Evolutionary conservation across 1,139 yeast species (phyloP), one percentile per base, ranked within the genome.

Genomic region (Candida pseudocylindracea): DNA sequence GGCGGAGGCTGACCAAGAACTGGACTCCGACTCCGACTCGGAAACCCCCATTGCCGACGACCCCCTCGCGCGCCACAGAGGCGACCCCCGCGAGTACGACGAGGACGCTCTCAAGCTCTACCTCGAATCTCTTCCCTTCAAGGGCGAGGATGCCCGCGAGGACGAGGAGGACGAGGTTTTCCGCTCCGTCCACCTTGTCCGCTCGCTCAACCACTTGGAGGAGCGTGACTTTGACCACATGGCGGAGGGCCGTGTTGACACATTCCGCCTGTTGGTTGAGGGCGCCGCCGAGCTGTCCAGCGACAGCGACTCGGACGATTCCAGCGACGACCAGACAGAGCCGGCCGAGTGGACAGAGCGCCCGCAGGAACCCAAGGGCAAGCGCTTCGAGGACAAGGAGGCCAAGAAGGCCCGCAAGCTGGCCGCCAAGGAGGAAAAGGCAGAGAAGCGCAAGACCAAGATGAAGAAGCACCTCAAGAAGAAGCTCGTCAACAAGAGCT

Each of bases 191-290:
- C 93, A 88, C 51, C 65, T 91, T 45, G 88, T 88, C 10, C 66
- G 88, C 44, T 63, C 72, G 3, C 57, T 76, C 45, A 74, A 73
- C 42, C 70, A 72, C 39, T 54, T 76, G 39, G 88, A 76, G 38
- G 98, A 88, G 46, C 63, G 94, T 38, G 98, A 88, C 50, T 83
- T 81, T 41, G 98, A 96, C 28, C 74, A 80, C 40, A 78, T 80
- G 15, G 80, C 73, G 38, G 20, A 15, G 20, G 20, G 20, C 20
- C 29, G 29, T 7, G 26, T 30, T 10, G 32, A 30, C 13, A 10
- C 27, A 3, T 28, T 30, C 13, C 12, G 20, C 20, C 72, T 85
- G 1, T 58, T 88, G 43, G 73, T 67, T 35, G 72, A 72, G 34
- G 52, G 76, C 34, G 64, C 60, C 13, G 43, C 37, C 12, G 55